Evolutionary conservation across 768 basidiomycete species (phyloP).

Genomic region (Mrakia frigida): DNA sequence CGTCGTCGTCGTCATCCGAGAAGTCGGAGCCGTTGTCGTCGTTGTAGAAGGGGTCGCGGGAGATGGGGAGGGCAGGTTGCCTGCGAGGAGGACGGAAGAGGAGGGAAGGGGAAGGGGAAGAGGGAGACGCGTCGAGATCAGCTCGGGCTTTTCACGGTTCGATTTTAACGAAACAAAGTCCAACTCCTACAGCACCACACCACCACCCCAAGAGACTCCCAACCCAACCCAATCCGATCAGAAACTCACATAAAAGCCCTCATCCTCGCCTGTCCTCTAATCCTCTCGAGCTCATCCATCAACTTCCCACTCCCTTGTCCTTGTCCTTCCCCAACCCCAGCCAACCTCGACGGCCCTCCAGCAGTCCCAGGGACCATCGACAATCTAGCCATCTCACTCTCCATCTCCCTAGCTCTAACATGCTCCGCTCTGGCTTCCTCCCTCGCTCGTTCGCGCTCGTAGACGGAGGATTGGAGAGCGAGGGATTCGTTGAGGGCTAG

Average conservation of each 20-base stretch:
- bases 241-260: slow-evolving; percentile 26
- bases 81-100: not conserved
- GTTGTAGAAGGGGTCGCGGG: slow-evolving; percentile 22
- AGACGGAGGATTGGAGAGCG: slow-evolving; percentile 12
- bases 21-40: not conserved
- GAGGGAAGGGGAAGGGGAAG: not conserved
- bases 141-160: too few relatives aligned
- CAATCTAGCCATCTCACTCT: not conserved
- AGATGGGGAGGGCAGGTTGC: slow-evolving; percentile 4
- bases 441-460: slow-evolving; percentile 12
- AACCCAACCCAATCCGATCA: too few relatives aligned
- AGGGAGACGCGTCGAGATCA: not conserved
- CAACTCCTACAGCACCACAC: not conserved
- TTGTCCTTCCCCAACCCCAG: not conserved
- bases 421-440: not conserved
- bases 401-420: slow-evolving; percentile 3
- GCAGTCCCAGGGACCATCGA: not conserved
- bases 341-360: not conserved
- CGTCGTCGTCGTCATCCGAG: slow-evolving; percentile 10
- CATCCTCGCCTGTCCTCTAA: slow-evolving; percentile 22
- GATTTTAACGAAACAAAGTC: not conserved
- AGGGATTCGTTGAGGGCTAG: slow-evolving; percentile 15
- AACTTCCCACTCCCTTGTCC: not conserved
- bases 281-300: slow-evolving; percentile 23
- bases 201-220: not conserved